Evolutionary conservation across 1,284 basidiomycete species (phyloP).

Genomic region (Xerocomus nothofagi): DNA sequence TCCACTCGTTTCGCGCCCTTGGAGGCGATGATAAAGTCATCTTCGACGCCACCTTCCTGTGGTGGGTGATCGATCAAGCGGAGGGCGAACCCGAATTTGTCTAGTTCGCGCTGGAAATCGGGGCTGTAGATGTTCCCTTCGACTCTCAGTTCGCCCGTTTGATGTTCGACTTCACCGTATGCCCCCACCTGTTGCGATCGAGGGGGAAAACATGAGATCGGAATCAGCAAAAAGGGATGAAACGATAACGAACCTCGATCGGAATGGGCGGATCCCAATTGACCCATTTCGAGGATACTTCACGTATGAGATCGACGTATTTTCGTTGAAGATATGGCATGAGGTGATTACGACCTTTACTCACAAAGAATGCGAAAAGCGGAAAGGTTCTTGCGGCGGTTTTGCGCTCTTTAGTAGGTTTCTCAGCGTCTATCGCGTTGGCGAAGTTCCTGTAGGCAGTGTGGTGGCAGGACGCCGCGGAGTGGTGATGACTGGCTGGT

Average conservation of each 20-base stretch:
- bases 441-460: neutral
- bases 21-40: slow-evolving; percentile 26
- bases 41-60: slow-evolving; percentile 13
- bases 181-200: slow-evolving; percentile 29
- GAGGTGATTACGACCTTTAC: neutral
- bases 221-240: neutral
- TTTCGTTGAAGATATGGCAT: slow-evolving; percentile 24
- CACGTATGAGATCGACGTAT: slow-evolving; percentile 26
- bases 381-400: neutral
- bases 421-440: slow-evolving; percentile 7
- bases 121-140: slow-evolving; percentile 27
- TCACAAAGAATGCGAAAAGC: neutral
- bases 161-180: slow-evolving; percentile 21
- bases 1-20: slow-evolving; percentile 16
- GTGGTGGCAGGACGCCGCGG: neutral
- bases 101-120: slow-evolving; percentile 19
- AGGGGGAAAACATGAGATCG: neutral
- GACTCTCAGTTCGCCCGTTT: slow-evolving; percentile 24
- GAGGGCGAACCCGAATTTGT: slow-evolving; percentile 3
- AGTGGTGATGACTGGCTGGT: neutral
- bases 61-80: slow-evolving; percentile 15
- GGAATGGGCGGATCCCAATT: slow-evolving; percentile 34
- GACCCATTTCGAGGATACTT: slow-evolving; percentile 29
- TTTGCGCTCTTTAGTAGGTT: slow-evolving; percentile 3
- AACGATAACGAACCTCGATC: slow-evolving; percentile 17